Percentiles rank a stretch among this genome's conserved stretches.
Evolutionary conservation across 2,329 filamentous ascomycete species (phyloP).

Genomic region (Pseudogymnoascus sp.): DNA sequence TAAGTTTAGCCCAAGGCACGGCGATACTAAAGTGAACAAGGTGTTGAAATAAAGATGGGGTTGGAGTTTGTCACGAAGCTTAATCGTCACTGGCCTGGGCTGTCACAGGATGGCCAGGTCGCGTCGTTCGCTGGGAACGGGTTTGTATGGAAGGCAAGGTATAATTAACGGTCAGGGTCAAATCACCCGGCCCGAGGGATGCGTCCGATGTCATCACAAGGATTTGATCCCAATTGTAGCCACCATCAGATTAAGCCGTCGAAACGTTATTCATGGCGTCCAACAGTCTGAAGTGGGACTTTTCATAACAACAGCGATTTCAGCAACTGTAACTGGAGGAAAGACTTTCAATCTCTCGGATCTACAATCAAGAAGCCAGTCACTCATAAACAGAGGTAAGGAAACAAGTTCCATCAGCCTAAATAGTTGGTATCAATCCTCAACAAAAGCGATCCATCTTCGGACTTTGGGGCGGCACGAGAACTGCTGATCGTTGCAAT

Average conservation of each 20-base stretch:
- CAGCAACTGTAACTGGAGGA: neutral
- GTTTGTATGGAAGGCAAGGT: neutral
- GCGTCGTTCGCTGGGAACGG: neutral
- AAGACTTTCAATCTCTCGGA: neutral
- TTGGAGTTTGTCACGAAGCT: neutral
- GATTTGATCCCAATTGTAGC: neutral
- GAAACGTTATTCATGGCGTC: neutral
- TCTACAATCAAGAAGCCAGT: neutral
- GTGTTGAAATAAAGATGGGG: constrained; percentile 2
- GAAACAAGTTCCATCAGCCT: neutral
- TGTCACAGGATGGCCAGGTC: neutral
- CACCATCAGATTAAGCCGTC: neutral
- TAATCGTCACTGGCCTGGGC: neutral
- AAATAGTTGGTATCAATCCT: neutral
- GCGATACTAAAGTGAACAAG: neutral
- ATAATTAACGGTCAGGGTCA: neutral
- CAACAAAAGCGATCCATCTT: neutral
- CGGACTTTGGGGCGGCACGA: neutral
- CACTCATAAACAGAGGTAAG: neutral
- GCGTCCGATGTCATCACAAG: neutral
- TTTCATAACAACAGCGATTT: neutral
- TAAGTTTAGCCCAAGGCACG: constrained; percentile 2
- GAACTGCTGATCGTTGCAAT: neutral
- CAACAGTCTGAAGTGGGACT: neutral
- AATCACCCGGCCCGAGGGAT: neutral